These are phyloP conservation scores for Dittrichia graveolens DNA, from an alignment of 129 eudicot species.

Conservation along the genomic window DNA sequence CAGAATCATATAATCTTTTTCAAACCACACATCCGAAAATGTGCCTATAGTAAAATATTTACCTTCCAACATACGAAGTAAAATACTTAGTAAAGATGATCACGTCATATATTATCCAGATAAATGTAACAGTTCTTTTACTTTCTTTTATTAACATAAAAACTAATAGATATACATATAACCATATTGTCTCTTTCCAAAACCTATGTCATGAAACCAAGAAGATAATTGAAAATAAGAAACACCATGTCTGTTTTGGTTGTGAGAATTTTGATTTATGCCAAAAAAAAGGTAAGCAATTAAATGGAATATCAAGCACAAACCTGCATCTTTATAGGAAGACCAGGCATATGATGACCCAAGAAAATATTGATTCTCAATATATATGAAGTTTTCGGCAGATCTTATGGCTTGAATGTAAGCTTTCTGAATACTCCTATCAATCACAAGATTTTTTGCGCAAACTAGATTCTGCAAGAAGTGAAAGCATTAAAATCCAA, in stretches of 20 bases:
- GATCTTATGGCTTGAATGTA: slow-evolving; percentile 80
- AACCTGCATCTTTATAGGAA: slow-evolving; percentile 64
- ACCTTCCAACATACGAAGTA: not conserved
- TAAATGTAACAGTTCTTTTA: not conserved
- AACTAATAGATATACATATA: not conserved
- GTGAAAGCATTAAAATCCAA: not conserved
- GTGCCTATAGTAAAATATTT: not conserved
- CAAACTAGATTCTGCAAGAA: slow-evolving; percentile 60
- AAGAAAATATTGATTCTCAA: slow-evolving; percentile 88
- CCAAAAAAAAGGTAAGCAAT: not conserved
- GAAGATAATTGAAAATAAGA: not conserved
- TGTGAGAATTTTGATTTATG: too few species aligned
- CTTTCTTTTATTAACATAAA: not conserved
- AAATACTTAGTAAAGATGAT: not conserved
- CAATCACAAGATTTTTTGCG: slow-evolving; percentile 69
- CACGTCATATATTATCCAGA: not conserved
- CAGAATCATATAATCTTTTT: too few species aligned
- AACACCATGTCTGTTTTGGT: too few species aligned
- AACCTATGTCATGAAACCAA: not conserved
- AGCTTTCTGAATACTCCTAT: slow-evolving; percentile 77
- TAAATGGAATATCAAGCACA: slow-evolving; percentile 9
- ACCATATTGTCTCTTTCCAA: not conserved
- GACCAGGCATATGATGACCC: slow-evolving; percentile 97
- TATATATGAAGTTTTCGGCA: slow-evolving; percentile 79
- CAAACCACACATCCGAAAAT: too few species aligned